A percentile compares a stretch with the other conserved stretches of the same genome.
phyloP scores from a whole-genome alignment of 2,329 filamentous ascomycete genomes.

The Sphaceloma murrayae region DNA sequence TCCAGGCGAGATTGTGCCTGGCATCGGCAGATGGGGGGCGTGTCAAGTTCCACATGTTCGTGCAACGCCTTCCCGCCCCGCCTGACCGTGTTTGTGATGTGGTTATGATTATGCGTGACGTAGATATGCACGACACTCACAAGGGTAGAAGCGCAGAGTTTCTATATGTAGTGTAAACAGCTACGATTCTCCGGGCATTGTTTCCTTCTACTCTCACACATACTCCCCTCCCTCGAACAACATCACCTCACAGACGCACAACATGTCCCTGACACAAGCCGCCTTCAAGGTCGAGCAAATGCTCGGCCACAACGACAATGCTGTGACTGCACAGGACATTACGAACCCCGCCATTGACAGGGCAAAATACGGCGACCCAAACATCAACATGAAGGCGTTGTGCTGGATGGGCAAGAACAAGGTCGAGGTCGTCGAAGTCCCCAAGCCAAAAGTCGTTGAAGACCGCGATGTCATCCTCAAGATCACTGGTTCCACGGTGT shows the following conservation, averaged over 20 bases:
- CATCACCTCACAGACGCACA: slow-evolving; percentile 11
- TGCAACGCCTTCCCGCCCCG: not conserved
- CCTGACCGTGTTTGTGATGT: slow-evolving; percentile 9
- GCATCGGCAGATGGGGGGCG: slow-evolving; percentile 9
- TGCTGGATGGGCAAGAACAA: slow-evolving; percentile 75
- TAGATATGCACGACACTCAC: not conserved
- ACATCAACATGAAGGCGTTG: slow-evolving; percentile 66
- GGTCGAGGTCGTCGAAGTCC: slow-evolving; percentile 59
- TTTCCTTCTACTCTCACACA: too few species aligned
- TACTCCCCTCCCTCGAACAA: not conserved
- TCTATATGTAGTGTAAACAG: not conserved
- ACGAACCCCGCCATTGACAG: slow-evolving; percentile 49
- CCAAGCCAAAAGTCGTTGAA: slow-evolving; percentile 64
- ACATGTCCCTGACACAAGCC: slow-evolving; percentile 49
- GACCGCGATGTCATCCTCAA: slow-evolving; percentile 69
- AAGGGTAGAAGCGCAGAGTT: not conserved
- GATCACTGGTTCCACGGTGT: slow-evolving; percentile 58
- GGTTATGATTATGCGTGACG: slow-evolving; percentile 14
- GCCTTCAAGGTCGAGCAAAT: slow-evolving; percentile 57
- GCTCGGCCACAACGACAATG: slow-evolving; percentile 58
- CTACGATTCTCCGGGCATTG: too few species aligned
- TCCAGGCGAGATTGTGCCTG: not conserved
- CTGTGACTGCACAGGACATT: slow-evolving; percentile 59
- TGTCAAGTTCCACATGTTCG: slow-evolving; percentile 13
- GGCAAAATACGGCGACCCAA: slow-evolving; percentile 41